phyloP scores from a whole-genome alignment of 2,329 filamentous ascomycete genomes.

The Metarhizium robertsii region DNA sequence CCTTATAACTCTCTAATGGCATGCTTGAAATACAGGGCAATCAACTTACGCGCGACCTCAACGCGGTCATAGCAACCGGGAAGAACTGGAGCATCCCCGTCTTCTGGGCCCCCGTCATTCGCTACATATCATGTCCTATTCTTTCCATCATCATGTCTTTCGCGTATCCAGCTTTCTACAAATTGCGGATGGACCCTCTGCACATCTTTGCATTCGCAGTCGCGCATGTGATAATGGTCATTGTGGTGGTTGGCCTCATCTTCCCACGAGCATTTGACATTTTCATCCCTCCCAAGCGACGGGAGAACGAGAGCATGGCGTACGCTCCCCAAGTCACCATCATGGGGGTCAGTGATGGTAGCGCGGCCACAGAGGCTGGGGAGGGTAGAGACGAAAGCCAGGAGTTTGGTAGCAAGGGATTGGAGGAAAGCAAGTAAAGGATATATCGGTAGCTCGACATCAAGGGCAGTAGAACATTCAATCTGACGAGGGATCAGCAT shows the following conservation, averaged over 20 bases:
- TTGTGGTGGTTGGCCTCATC: slow-evolving; percentile 32
- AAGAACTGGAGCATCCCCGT: slow-evolving; percentile 42
- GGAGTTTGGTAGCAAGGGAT: too few species aligned
- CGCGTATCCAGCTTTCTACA: slow-evolving; percentile 19
- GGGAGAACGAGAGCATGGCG: too few species aligned
- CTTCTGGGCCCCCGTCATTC: slow-evolving; percentile 27
- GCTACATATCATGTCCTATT: slow-evolving; percentile 34
- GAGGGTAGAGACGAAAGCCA: too few species aligned
- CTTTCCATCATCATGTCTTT: slow-evolving; percentile 37
- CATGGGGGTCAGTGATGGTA: too few species aligned
- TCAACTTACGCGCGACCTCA: slow-evolving; percentile 41
- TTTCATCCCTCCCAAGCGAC: too few species aligned
- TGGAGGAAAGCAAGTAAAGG: too few species aligned
- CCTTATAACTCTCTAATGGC: fast-evolving
- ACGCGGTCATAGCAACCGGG: slow-evolving; percentile 33
- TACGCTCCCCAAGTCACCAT: too few species aligned
- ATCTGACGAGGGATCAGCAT: too few species aligned
- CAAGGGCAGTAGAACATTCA: too few species aligned
- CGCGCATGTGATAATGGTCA: slow-evolving; percentile 28
- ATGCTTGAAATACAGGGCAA: slow-evolving; percentile 30
- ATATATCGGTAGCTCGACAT: too few species aligned
- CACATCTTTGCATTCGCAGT: slow-evolving; percentile 30
- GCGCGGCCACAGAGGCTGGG: too few species aligned
- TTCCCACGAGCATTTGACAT: slow-evolving; percentile 21
- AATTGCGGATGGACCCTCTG: neutral